Evolutionary conservation across 1,284 basidiomycete species (phyloP), one percentile per base, ranked within the genome.

Genomic region (Schizopora paradoxa): DNA sequence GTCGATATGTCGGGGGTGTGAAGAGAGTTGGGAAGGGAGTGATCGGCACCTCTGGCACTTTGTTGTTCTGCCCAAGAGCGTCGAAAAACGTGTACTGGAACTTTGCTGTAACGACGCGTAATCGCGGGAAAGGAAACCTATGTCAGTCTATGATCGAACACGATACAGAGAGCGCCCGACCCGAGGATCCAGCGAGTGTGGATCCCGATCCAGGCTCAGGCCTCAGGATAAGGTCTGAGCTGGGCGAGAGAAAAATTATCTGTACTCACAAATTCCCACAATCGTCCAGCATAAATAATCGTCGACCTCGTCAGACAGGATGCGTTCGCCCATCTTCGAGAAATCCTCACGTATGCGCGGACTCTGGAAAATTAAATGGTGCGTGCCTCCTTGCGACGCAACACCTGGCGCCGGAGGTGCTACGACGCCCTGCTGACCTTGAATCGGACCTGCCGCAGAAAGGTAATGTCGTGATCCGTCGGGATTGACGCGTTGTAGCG

Each of bases 211-310:
- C 43, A 58, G 50, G 22, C 41, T 37, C 23, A 38, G 21, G 11
- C 25, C 19, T 28, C 19, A 27, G 8, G 25, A 42, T 26, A 11
- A 41, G 18, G 19, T 4, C 25, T 40, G 21, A n/a, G n/a, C n/a
- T n/a, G n/a, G n/a, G n/a, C n/a, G n/a, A n/a, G 25, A 16, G 34
- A 39, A 32, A 18, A 26, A 28, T 37, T 16, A 25, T 36, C 43
- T 28, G 27, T 7, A 77, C 91, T 66, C 66, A 93, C 91, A 91
- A 44, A 96, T 93, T 40, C 93, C 90, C 51, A 93, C 90, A 54
- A 97, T 92, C 6, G 91, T 92, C 93, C 93, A 97, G 59, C 90
- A 91, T 49, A 94, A 74, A 67, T 90, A 92, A 61, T 97, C 93
- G 59, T 95, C 91, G 10, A 96, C 90, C 62, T 91, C 87, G 57